phyloP scores from a whole-genome alignment of 441 rosid genomes.

The Arabidopsis lyrata region DNA sequence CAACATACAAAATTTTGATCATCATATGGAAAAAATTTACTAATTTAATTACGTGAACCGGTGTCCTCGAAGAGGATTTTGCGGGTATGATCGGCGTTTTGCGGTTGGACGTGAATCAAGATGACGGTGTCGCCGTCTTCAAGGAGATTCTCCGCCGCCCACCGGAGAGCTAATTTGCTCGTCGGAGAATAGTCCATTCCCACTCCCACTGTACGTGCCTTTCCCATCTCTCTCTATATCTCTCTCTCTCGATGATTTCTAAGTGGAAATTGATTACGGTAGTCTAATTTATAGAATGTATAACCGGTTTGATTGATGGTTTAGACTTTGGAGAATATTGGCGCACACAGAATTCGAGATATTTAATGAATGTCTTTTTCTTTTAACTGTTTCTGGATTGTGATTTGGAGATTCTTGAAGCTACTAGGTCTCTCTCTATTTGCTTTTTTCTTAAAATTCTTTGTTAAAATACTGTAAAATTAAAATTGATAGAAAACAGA shows the following conservation, averaged over 20 bases:
- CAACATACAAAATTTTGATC: not conserved
- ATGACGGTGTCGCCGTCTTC: slow-evolving; percentile 72
- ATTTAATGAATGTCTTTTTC: slow-evolving; percentile 32
- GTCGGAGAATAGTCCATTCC: slow-evolving; percentile 90
- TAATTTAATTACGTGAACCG: slow-evolving; percentile 68
- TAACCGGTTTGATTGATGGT: slow-evolving; percentile 29
- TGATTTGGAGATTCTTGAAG: slow-evolving; percentile 41
- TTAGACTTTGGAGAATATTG: slow-evolving; percentile 27
- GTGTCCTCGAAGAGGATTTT: slow-evolving; percentile 79
- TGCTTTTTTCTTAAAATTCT: slow-evolving; percentile 13
- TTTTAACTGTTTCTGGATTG: slow-evolving; percentile 9
- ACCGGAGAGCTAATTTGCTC: slow-evolving; percentile 75
- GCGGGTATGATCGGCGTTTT: slow-evolving; percentile 69
- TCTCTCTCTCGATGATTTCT: slow-evolving; percentile 24
- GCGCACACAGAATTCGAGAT: slow-evolving; percentile 38
- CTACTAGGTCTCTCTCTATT: slow-evolving; percentile 28
- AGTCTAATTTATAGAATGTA: slow-evolving; percentile 10
- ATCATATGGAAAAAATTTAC: not conserved
- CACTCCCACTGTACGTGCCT: slow-evolving; percentile 73
- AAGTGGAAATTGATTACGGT: slow-evolving; percentile 7
- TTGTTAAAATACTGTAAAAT: not conserved
- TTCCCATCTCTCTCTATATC: slow-evolving; percentile 52
- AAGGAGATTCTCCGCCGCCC: slow-evolving; percentile 82
- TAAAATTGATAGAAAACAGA: not conserved
- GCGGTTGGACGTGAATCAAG: slow-evolving; percentile 67